Conservation (phyloP, 139 green algal species). For the Chlorella vulgaris region DNA sequence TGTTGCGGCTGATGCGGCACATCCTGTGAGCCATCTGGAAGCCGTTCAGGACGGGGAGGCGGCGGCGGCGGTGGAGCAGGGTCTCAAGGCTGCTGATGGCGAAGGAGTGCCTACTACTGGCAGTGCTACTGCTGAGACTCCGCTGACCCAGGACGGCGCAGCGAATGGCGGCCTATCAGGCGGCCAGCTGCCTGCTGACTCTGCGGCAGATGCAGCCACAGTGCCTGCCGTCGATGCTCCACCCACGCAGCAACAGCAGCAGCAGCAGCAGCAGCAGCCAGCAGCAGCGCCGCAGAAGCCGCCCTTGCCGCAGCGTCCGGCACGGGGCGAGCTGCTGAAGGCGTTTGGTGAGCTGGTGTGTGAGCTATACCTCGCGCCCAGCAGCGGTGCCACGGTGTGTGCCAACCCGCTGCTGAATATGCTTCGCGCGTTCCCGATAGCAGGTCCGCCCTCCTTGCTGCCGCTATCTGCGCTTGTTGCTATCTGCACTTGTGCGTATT, state of each 20-base stretch:
- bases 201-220: background rate
- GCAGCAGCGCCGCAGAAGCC: background rate
- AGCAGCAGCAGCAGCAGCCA: background rate
- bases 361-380: conserved; percentile 30
- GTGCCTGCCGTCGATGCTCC: too few relatives aligned
- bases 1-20: too few relatives aligned
- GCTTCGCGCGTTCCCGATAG: conserved; percentile 42
- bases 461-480: background rate
- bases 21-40: background rate
- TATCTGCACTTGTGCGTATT: background rate
- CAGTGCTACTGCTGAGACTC: background rate
- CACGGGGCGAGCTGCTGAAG: conserved; percentile 9
- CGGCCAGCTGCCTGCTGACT: background rate
- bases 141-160: background rate
- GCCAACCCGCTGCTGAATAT: conserved; percentile 34
- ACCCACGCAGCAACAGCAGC: background rate
- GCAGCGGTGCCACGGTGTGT: conserved; percentile 5
- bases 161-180: too few relatives aligned
- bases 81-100: background rate
- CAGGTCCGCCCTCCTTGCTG: background rate
- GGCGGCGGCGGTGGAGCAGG: background rate
- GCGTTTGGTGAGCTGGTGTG: conserved; percentile 27
- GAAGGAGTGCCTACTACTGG: background rate
- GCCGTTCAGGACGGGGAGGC: background rate
- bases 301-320: background rate